Evolutionary conservation across 2,329 filamentous ascomycete species (phyloP), one percentile per base, ranked within the genome.

Genomic region (Fusarium xylarioides): DNA sequence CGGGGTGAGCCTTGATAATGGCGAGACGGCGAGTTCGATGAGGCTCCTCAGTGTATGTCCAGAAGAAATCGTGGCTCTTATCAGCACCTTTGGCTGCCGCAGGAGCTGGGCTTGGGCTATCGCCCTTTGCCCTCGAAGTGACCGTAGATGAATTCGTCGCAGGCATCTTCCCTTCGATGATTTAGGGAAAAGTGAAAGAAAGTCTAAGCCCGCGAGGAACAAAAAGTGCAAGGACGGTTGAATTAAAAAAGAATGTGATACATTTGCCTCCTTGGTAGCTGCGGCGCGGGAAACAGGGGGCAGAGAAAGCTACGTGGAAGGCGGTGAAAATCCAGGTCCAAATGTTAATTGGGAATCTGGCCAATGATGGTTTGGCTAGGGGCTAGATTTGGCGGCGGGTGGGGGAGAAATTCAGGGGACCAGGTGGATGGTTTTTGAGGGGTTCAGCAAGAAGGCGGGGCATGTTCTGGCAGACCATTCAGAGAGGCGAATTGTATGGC

Each of bases 31-130:
- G 88, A 37, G 95, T 96, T 76, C 95, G 91, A 83, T 99, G 96
- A 70, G 96, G 96, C 84, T 99, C 96, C 82, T 99, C 96, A 15
- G 96, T 98, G 81, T 99, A 98, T 44, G 96, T 97, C 96, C 97
- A 98, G 85, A 97, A 97, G 87, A 98, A 98, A 81, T 88, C 82
- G 66, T 84, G 79, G 64, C 84, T 80, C 54, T 79, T 71, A 28
- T 77, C 70, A 42, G 73, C 55, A n/a, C 34, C 34, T n/a, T 54
- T 23, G 38, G 53, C 69, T 23, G 32, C 50, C 42, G 61, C 56
- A 19, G 68, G 64, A 59, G 73, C 68, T 49, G 69, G 68, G 60
- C 64, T 60, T 40, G 67, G 68, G 56, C 67, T 75, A 43, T 74
- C 71, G 66, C 73, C 73, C 67, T 76, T 74, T 57, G 76, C 76